phyloP scores from a whole-genome alignment of 805 yeast species.

The Candida dajiaensis region DNA sequence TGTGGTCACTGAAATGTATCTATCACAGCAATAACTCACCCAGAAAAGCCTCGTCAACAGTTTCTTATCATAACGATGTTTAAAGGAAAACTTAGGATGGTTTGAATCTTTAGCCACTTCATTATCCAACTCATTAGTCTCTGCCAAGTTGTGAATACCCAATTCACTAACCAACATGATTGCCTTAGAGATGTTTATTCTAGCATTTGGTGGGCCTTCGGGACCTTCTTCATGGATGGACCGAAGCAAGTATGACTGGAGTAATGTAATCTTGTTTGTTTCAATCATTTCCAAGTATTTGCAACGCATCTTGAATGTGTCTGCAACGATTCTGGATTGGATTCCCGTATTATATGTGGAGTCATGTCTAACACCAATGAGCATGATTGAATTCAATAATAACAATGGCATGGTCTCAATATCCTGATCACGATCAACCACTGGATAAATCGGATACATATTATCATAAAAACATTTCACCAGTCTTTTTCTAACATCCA shows the following conservation, averaged over 20 bases:
- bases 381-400: conserved; percentile 6
- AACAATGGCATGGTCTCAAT: conserved; percentile 2
- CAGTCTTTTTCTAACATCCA: neutral
- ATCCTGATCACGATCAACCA: conserved; percentile 3
- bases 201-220: conserved; percentile 4
- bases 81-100: neutral
- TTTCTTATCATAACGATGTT: conserved; percentile 4
- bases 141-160: conserved; percentile 5
- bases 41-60: conserved; percentile 6
- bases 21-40: conserved; percentile 9
- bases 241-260: conserved; percentile 5
- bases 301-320: conserved; percentile 1
- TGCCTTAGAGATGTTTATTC: conserved; percentile 5
- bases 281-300: conserved; percentile 7
- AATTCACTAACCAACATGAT: conserved; percentile 3
- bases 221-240: conserved; percentile 10
- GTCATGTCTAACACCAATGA: conserved; percentile 4
- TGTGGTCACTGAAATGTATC: conserved; percentile 5
- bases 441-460: conserved; percentile 6
- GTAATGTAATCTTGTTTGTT: conserved; percentile 6
- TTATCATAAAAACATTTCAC: conserved; percentile 3
- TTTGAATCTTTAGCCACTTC: conserved; percentile 4
- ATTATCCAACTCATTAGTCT: conserved; percentile 3
- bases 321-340: neutral
- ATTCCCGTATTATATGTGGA: neutral